phyloP scores from a whole-genome alignment of 345 rosid genomes.

The Anastatica hierochuntica region DNA sequence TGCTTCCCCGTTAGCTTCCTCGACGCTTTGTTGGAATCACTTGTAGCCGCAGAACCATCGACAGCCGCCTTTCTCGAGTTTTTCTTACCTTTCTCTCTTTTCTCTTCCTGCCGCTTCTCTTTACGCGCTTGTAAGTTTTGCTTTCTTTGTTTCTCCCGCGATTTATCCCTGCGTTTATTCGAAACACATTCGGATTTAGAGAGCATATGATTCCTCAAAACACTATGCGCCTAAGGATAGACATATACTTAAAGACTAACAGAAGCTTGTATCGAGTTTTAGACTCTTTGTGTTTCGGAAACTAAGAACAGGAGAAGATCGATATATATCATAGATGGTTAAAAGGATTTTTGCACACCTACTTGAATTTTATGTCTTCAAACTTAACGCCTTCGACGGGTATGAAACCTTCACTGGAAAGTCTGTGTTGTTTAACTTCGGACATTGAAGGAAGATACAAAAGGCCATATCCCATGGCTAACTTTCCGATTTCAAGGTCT shows the following conservation, averaged over 20 bases:
- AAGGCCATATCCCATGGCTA: slow-evolving; percentile 91
- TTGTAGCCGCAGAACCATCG: neutral
- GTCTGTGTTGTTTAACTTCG: slow-evolving; percentile 75
- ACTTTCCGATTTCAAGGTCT: slow-evolving; percentile 80
- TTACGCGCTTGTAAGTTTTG: slow-evolving; percentile 55
- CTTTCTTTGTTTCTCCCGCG: slow-evolving; percentile 74
- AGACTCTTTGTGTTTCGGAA: neutral
- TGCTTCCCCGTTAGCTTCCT: slow-evolving; percentile 79
- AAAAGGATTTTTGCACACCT: neutral
- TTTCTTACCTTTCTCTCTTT: slow-evolving; percentile 35
- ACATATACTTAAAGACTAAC: neutral
- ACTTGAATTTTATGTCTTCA: slow-evolving; percentile 73
- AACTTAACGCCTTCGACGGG: slow-evolving; percentile 55
- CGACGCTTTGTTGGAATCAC: slow-evolving; percentile 2
- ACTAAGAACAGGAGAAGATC: neutral
- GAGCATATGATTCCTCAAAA: neutral
- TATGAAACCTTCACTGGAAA: slow-evolving; percentile 60
- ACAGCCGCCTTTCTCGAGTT: slow-evolving; percentile 15
- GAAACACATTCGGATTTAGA: slow-evolving; percentile 1
- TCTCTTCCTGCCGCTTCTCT: slow-evolving; percentile 38
- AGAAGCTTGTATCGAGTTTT: neutral
- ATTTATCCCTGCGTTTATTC: slow-evolving; percentile 48
- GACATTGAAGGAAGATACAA: slow-evolving; percentile 84
- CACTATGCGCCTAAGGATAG: neutral
- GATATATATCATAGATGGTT: neutral